A percentile compares a stretch with the other conserved stretches of the same genome.
phyloP scores from a whole-genome alignment of 2,329 filamentous ascomycete genomes.

The Aspergillus sclerotialis region DNA sequence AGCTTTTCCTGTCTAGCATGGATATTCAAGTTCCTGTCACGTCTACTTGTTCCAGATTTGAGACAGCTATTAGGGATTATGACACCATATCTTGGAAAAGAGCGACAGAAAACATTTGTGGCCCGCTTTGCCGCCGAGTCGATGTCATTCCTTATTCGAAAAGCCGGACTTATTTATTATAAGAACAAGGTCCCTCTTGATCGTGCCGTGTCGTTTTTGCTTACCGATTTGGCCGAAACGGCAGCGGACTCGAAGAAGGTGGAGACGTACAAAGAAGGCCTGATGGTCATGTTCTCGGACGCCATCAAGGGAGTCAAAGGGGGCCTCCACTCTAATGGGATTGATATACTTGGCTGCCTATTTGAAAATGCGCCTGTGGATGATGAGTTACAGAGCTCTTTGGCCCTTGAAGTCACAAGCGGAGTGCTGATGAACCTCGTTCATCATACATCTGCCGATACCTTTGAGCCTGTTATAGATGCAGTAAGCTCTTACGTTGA shows the following conservation, averaged over 20 bases:
- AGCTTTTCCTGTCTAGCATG: conserved; percentile 91
- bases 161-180: conserved; percentile 71
- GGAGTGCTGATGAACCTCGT: conserved; percentile 75
- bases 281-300: conserved; percentile 90
- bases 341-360: conserved; percentile 47
- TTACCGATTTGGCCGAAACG: conserved; percentile 54
- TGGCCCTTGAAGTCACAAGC: conserved; percentile 56
- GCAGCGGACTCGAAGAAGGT: conserved; percentile 27
- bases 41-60: conserved; percentile 77
- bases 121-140: conserved; percentile 90
- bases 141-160: conserved; percentile 86
- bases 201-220: conserved; percentile 63
- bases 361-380: conserved; percentile 29
- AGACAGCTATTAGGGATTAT: conserved; percentile 78
- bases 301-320: conserved; percentile 59
- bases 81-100: conserved; percentile 74
- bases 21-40: conserved; percentile 93
- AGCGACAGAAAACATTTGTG: conserved; percentile 76
- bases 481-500: conserved; percentile 50
- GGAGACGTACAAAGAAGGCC: conserved; percentile 68
- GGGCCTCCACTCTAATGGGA: conserved; percentile 52
- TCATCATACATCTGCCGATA: conserved; percentile 70
- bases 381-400: conserved; percentile 20
- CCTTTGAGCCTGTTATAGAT: conserved; percentile 62
- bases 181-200: conserved; percentile 63